Percentiles rank a stretch among this genome's conserved stretches.
These are phyloP conservation scores for Capsicum rhomboideum DNA, from an alignment of 257 asterid genomes.

Conservation along the genomic window DNA sequence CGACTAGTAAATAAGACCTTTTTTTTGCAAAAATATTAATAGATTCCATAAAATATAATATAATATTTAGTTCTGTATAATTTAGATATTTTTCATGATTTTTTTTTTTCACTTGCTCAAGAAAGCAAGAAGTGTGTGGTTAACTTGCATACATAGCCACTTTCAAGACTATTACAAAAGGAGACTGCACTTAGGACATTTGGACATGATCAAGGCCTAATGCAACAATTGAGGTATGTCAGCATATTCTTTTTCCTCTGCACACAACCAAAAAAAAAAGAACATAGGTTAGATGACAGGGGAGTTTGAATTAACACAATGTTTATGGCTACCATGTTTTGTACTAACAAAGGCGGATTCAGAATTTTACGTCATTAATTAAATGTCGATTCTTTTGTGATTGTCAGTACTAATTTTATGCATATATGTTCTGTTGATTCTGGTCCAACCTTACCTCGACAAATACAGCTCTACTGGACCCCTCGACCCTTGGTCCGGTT, in stretches of 20 bases:
- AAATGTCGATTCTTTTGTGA: not conserved
- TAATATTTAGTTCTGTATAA: not conserved
- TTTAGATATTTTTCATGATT: not conserved
- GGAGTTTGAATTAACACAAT: not conserved
- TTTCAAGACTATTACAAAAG: not conserved
- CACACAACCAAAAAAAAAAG: not conserved
- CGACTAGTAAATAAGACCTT: not conserved
- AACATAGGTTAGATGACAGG: not conserved
- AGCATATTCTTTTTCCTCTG: slow-evolving; percentile 12
- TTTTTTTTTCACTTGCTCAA: not conserved
- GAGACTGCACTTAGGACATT: not conserved
- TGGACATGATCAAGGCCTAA: slow-evolving; percentile 10
- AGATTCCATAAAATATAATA: too few relatives aligned
- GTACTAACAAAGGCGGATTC: not conserved
- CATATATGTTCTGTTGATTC: too few relatives aligned
- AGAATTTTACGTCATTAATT: not conserved
- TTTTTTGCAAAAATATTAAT: not conserved
- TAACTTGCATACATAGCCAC: not conserved
- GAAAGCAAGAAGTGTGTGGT: not conserved
- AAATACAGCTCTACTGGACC: too few relatives aligned
- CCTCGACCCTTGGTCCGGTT: not conserved
- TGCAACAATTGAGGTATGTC: slow-evolving; percentile 21
- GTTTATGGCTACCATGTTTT: not conserved
- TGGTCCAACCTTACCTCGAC: too few relatives aligned
- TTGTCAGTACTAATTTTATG: not conserved